Conservation (phyloP, 805 yeast species). For the Clavispora carvajalis region DNA sequence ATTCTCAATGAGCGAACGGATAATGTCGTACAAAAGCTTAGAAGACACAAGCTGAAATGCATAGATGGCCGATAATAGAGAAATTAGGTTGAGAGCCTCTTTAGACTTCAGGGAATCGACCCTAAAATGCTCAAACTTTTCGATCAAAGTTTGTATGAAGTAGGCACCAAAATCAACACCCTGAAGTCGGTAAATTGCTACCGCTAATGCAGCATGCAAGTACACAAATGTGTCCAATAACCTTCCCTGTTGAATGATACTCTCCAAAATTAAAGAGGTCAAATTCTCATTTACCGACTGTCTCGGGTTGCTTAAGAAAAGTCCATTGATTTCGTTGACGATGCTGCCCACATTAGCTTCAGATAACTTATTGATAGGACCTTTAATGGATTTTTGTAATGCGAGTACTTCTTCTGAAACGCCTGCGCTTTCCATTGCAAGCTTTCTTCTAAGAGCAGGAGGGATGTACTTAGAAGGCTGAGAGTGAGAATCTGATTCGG, state of each 20-base stretch:
- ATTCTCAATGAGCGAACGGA: constrained; percentile 47
- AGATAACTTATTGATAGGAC: constrained; percentile 82
- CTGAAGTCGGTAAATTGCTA: constrained; percentile 68
- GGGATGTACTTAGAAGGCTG: constrained; percentile 61
- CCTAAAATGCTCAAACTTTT: constrained; percentile 48
- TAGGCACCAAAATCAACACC: constrained; percentile 90
- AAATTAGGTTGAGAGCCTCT: constrained; percentile 61
- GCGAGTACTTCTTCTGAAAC: constrained; percentile 36
- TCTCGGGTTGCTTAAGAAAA: constrained; percentile 66
- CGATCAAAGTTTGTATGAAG: constrained; percentile 76
- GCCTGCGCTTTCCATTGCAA: constrained; percentile 35
- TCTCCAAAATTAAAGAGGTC: constrained; percentile 57
- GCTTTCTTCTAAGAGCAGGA: constrained; percentile 69
- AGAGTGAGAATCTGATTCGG: constrained; percentile 7
- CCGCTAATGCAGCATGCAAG: constrained; percentile 71
- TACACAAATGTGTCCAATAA: constrained; percentile 74
- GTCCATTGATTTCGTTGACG: constrained; percentile 57
- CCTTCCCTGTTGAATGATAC: constrained; percentile 57
- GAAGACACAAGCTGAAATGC: constrained; percentile 73
- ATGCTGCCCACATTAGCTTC: constrained; percentile 77
- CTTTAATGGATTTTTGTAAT: constrained; percentile 64
- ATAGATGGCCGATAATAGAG: constrained; percentile 72
- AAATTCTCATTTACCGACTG: constrained; percentile 72
- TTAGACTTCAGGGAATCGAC: constrained; percentile 27
- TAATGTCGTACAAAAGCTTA: constrained; percentile 70